Evolutionary conservation across 1,139 yeast species (phyloP).

Genomic region (Yamadazyma blattariae): DNA sequence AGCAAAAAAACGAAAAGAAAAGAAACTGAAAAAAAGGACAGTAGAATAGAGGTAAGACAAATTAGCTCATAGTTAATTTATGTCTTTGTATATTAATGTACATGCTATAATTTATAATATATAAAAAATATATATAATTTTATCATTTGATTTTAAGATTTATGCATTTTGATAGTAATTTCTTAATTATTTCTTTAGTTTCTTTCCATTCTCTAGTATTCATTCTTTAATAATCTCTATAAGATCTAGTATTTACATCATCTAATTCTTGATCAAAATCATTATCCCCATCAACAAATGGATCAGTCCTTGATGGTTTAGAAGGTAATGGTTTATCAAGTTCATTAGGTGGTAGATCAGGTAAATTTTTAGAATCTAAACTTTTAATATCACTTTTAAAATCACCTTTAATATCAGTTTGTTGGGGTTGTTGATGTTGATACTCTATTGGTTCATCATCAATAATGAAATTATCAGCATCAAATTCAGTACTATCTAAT

Average conservation of each 20-base stretch:
- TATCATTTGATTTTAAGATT: too few relatives aligned
- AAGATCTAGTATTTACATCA: conserved; percentile 6
- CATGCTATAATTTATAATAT: conserved; percentile 1
- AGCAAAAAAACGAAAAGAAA: background rate
- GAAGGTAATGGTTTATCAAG: conserved; percentile 2
- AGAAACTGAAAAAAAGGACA: background rate
- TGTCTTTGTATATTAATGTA: conserved; percentile 6
- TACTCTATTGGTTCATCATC: conserved; percentile 24
- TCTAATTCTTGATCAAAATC: conserved; percentile 1
- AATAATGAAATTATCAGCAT: conserved; percentile 26
- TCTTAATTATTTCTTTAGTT: too few relatives aligned
- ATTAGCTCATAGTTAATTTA: background rate
- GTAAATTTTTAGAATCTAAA: background rate
- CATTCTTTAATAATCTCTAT: conserved; percentile 12
- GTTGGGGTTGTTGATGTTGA: too few relatives aligned
- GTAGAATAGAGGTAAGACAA: background rate
- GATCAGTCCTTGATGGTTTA: background rate
- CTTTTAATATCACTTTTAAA: background rate
- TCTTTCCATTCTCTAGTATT: too few relatives aligned
- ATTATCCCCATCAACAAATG: background rate
- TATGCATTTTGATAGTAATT: too few relatives aligned
- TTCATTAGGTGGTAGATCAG: background rate
- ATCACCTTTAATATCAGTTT: conserved; percentile 1
- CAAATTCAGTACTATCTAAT: conserved; percentile 21
- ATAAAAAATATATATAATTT: too few relatives aligned